phyloP scores from a whole-genome alignment of 306 rosid genomes.

The Cicer yamashitae region DNA sequence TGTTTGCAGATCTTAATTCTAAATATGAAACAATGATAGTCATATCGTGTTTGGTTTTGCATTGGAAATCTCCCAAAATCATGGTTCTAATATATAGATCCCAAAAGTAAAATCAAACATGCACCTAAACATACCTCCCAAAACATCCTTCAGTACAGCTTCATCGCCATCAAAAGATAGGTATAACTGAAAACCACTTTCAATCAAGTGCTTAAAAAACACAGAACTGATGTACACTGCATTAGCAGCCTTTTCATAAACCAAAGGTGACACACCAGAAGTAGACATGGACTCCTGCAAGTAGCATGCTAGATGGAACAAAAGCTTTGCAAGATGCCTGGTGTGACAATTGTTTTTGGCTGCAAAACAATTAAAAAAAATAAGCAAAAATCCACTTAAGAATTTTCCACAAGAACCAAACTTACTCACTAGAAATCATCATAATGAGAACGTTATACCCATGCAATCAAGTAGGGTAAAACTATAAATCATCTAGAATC shows the following conservation, averaged over 20 bases:
- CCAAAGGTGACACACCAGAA: conserved; percentile 64
- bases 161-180: conserved; percentile 72
- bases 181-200: conserved; percentile 68
- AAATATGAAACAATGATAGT: conserved; percentile 18
- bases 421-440: conserved; percentile 10
- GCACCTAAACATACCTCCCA: conserved; percentile 57
- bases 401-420: conserved; percentile 21
- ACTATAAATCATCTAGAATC: conserved; percentile 19
- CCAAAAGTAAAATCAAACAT: background rate
- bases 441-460: conserved; percentile 24
- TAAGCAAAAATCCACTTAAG: conserved; percentile 6
- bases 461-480: conserved; percentile 15
- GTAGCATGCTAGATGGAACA: conserved; percentile 82
- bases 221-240: conserved; percentile 81
- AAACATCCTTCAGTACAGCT: conserved; percentile 54
- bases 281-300: conserved; percentile 80
- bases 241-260: conserved; percentile 79
- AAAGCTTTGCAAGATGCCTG: conserved; percentile 91
- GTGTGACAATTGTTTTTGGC: conserved; percentile 78
- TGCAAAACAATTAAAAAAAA: conserved; percentile 49
- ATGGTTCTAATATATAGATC: conserved; percentile 19
- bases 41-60: background rate
- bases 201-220: conserved; percentile 85
- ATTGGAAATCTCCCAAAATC: background rate
- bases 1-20: conserved; percentile 11